A percentile compares a stretch with the other conserved stretches of the same genome.
Evolutionary conservation across 2,329 filamentous ascomycete genomes (phyloP).

Genomic region (Aspergillus sp.): DNA sequence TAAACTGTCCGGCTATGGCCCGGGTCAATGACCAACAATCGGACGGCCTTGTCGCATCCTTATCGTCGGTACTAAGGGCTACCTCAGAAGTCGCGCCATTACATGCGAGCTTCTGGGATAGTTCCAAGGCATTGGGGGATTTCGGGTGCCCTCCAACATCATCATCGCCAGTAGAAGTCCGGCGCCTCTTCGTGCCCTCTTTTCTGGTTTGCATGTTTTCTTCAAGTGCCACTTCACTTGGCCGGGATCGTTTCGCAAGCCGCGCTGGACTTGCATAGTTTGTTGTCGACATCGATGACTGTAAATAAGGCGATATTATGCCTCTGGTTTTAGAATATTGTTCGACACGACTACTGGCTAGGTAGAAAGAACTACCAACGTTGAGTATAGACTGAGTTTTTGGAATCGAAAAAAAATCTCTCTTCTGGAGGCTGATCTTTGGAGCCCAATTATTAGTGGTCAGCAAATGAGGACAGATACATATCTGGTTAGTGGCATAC

Average conservation of each 20-base stretch:
- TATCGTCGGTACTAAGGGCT: slow-evolving; percentile 15
- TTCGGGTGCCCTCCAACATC: slow-evolving; percentile 20
- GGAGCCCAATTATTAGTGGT: slow-evolving; percentile 3
- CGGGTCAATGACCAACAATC: slow-evolving; percentile 49
- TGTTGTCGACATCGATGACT: slow-evolving; percentile 17
- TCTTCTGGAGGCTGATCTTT: not conserved
- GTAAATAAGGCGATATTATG: not conserved
- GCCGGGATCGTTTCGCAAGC: slow-evolving; percentile 32
- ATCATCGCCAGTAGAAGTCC: slow-evolving; percentile 25
- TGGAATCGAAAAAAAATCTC: slow-evolving; percentile 6
- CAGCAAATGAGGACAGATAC: not conserved
- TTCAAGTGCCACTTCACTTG: slow-evolving; percentile 27
- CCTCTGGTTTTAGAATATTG: not conserved
- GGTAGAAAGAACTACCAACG: not conserved
- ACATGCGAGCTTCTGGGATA: not conserved
- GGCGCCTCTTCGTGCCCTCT: slow-evolving; percentile 33
- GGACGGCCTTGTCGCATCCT: slow-evolving; percentile 11
- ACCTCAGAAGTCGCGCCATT: not conserved
- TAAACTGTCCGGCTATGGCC: slow-evolving; percentile 56
- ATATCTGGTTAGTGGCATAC: not conserved
- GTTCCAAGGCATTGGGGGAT: not conserved
- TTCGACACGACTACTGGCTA: not conserved
- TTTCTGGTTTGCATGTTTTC: slow-evolving; percentile 23
- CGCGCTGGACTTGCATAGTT: slow-evolving; percentile 17
- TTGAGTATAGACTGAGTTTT: not conserved